phyloP scores from a whole-genome alignment of 129 eudicot species.

The carrot (Daucus carota) region DH1_v3.0 NC_030386.2:39193501-39194000 shows the following conservation, averaged over 20 bases:
- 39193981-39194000: slow-evolving; percentile 61
- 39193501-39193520: not conserved
- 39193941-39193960: not conserved
- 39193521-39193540: not conserved
- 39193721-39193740: not conserved
- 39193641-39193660: slow-evolving; percentile 66
- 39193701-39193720: not conserved
- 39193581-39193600: not conserved
- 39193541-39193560: not conserved
- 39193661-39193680: slow-evolving; percentile 15
- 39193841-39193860: slow-evolving; percentile 57
- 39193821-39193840: slow-evolving; percentile 96
- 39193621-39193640: slow-evolving; percentile 66
- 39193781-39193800: not conserved
- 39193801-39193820: slow-evolving; percentile 30
- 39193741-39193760: too few species aligned
- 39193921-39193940: not conserved
- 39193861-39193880: slow-evolving; percentile 44
- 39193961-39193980: slow-evolving; percentile 66
- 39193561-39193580: not conserved
- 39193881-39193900: not conserved
- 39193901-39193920: not conserved
- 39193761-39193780: not conserved
- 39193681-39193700: slow-evolving; percentile 32
- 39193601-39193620: slow-evolving; percentile 30